These are phyloP conservation scores for Euclidium syriacum DNA, from an alignment of 345 rosid species.

Conservation along the genomic window DNA sequence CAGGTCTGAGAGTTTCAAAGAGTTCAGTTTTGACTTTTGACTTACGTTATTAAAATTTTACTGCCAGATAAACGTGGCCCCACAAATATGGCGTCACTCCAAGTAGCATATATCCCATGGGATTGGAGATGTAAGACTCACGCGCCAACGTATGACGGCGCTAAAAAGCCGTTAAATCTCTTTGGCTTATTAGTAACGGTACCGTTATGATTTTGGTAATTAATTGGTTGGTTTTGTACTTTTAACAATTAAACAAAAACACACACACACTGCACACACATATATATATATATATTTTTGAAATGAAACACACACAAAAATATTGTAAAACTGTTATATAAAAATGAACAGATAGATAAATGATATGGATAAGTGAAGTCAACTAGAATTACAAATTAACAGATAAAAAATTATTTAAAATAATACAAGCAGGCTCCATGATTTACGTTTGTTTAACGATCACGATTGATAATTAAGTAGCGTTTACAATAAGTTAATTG, in stretches of 20 bases:
- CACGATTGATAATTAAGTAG: slow-evolving; percentile 16
- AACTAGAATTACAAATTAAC: slow-evolving; percentile 20
- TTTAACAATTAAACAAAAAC: no score
- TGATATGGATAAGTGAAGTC: slow-evolving; percentile 21
- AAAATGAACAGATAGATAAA: not conserved
- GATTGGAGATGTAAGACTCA: slow-evolving; percentile 14
- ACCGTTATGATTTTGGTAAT: not conserved
- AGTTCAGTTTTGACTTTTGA: not conserved
- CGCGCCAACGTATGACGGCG: slow-evolving; percentile 28
- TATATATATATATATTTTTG: no score
- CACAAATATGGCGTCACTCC: not conserved
- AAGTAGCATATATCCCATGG: slow-evolving; percentile 11
- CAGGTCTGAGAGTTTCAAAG: not conserved
- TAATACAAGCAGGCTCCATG: slow-evolving; percentile 16
- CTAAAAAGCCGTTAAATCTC: slow-evolving; percentile 5
- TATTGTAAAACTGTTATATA: not conserved
- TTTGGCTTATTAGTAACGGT: not conserved
- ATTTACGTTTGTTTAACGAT: slow-evolving; percentile 22
- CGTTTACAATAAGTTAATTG: slow-evolving; percentile 19
- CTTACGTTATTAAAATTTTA: not conserved
- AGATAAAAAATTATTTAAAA: slow-evolving; percentile 8
- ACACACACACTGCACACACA: no score
- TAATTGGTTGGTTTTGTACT: not conserved
- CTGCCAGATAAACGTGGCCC: not conserved
- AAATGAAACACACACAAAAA: not conserved